These are phyloP conservation scores for Epichloe uncinata DNA, from an alignment of 2,329 filamentous ascomycete species.

Conservation along the genomic window DNA sequence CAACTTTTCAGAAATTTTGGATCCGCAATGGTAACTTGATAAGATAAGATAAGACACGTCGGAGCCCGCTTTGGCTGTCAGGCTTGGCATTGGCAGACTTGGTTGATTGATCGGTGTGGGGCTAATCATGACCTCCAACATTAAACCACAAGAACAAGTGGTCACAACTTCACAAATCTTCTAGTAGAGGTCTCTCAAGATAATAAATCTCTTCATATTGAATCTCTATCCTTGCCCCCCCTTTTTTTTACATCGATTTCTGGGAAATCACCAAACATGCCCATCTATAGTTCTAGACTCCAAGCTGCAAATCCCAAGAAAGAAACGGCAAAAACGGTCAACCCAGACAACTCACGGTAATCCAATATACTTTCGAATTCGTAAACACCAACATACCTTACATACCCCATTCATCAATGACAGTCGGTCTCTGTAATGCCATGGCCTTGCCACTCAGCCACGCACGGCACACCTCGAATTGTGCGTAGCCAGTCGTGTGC, in stretches of 20 bases:
- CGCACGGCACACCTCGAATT: constrained; percentile 32
- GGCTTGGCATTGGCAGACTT: too few species aligned
- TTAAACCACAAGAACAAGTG: too few species aligned
- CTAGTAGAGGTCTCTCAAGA: too few species aligned
- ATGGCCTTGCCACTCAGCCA: constrained; percentile 27
- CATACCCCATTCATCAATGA: constrained; percentile 27
- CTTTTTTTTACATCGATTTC: too few species aligned
- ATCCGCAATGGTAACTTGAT: neutral
- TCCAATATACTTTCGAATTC: neutral
- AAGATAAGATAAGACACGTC: constrained; percentile 1
- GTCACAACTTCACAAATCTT: too few species aligned
- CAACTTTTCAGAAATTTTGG: constrained; percentile 5
- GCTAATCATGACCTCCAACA: too few species aligned
- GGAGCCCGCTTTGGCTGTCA: neutral
- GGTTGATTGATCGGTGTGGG: too few species aligned
- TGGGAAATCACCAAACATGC: too few species aligned
- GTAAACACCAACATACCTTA: neutral
- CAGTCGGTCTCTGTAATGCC: constrained; percentile 25
- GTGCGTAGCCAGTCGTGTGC: constrained; percentile 23
- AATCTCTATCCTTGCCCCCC: too few species aligned
- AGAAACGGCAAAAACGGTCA: neutral
- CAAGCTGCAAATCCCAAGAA: too few species aligned
- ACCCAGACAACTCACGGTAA: neutral
- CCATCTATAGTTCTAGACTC: too few species aligned
- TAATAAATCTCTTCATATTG: too few species aligned